These are phyloP conservation scores for Candida sonorensis DNA, from an alignment of 805 yeast species.

Conservation along the genomic window DNA sequence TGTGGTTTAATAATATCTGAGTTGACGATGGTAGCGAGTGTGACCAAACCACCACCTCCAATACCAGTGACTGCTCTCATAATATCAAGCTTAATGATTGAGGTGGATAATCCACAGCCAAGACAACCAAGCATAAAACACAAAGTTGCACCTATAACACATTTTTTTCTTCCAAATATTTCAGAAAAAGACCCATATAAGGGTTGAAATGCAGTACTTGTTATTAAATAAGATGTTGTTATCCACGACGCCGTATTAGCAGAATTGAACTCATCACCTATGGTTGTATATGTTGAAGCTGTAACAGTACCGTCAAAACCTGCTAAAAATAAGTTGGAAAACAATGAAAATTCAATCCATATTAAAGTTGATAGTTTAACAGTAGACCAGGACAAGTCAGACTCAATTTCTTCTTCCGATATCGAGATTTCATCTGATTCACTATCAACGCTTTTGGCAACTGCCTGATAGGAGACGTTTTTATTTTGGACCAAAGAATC, in stretches of 20 bases:
- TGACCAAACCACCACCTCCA: slow-evolving; percentile 77
- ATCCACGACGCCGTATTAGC: slow-evolving; percentile 31
- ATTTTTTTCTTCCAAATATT: slow-evolving; percentile 37
- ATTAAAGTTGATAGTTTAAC: slow-evolving; percentile 3
- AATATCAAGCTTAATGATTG: slow-evolving; percentile 35
- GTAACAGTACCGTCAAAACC: slow-evolving; percentile 44
- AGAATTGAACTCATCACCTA: slow-evolving; percentile 39
- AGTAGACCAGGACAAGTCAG: not conserved
- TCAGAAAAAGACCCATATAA: slow-evolving; percentile 42
- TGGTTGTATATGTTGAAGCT: slow-evolving; percentile 37
- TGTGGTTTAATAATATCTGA: slow-evolving; percentile 69
- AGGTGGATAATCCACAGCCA: slow-evolving; percentile 31
- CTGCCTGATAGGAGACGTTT: too few species aligned
- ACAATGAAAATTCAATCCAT: slow-evolving; percentile 6
- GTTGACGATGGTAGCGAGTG: slow-evolving; percentile 63
- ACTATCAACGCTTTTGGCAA: too few species aligned
- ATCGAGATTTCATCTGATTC: too few species aligned
- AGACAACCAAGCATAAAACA: slow-evolving; percentile 29
- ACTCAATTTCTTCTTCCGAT: too few species aligned
- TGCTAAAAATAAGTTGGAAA: slow-evolving; percentile 27
- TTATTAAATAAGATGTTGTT: slow-evolving; percentile 28
- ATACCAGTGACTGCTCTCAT: slow-evolving; percentile 71
- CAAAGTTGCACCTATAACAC: slow-evolving; percentile 24
- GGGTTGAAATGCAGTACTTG: slow-evolving; percentile 39
- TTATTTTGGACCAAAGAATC: too few species aligned